Evolutionary conservation across 2,329 filamentous ascomycete species (phyloP).

Genomic region (Claviceps citrina): DNA sequence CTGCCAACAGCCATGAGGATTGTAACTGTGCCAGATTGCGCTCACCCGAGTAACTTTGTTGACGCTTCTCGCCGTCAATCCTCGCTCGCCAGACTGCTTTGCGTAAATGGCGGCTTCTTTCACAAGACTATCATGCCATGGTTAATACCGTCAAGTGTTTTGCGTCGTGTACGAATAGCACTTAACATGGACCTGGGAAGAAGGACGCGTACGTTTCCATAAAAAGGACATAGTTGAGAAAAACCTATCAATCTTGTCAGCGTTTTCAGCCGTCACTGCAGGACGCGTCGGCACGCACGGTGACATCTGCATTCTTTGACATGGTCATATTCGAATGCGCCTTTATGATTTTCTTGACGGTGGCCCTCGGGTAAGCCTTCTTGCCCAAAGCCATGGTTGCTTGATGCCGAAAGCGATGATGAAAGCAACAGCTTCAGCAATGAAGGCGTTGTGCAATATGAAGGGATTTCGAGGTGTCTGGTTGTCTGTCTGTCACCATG

Average conservation of each 20-base stretch:
- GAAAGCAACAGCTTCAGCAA: neutral
- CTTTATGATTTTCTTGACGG: constrained; percentile 79
- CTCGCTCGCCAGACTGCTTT: constrained; percentile 57
- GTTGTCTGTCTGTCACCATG: neutral
- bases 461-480: too few relatives aligned
- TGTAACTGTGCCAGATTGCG: constrained; percentile 13
- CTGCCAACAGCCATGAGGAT: neutral
- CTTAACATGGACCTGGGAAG: neutral
- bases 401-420: neutral
- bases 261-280: constrained; percentile 6
- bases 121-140: constrained; percentile 42
- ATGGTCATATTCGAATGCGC: constrained; percentile 68
- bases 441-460: neutral
- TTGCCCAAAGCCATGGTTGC: constrained; percentile 31
- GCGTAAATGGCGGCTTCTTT: constrained; percentile 66
- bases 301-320: constrained; percentile 73
- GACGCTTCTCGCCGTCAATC: constrained; percentile 59
- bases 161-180: neutral
- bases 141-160: neutral
- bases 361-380: constrained; percentile 70
- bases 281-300: constrained; percentile 35
- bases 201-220: constrained; percentile 41
- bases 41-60: constrained; percentile 60
- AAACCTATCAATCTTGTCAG: constrained; percentile 45
- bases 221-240: constrained; percentile 71